These are phyloP conservation scores for Sugiyamaella americana DNA, from an alignment of 805 yeast species.

Conservation along the genomic window DNA sequence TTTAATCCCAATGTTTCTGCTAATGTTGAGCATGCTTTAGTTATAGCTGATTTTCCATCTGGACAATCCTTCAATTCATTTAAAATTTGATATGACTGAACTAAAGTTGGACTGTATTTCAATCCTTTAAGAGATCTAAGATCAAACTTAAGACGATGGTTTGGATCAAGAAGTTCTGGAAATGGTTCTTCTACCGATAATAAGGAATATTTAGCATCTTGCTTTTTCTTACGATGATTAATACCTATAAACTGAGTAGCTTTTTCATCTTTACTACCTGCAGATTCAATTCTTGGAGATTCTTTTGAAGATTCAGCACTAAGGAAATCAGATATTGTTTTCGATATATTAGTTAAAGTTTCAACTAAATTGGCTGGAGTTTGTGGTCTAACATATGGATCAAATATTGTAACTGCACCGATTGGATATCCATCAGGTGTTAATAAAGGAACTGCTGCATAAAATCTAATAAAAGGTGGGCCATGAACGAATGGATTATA, in stretches of 20 bases:
- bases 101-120: slow-evolving; percentile 13
- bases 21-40: slow-evolving; percentile 25
- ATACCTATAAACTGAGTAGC: no score
- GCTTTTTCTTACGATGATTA: no score
- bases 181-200: background rate
- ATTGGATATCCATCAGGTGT: slow-evolving; percentile 38
- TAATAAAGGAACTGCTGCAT: slow-evolving; percentile 56
- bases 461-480: slow-evolving; percentile 53
- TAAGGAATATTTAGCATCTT: no score
- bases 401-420: slow-evolving; percentile 58
- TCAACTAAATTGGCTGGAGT: slow-evolving; percentile 14
- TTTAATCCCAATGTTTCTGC: slow-evolving; percentile 22
- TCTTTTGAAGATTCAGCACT: slow-evolving; percentile 9
- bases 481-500: slow-evolving; percentile 60
- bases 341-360: slow-evolving; percentile 14
- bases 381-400: slow-evolving; percentile 28
- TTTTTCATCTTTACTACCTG: background rate
- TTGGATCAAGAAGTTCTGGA: background rate
- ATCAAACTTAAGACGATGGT: slow-evolving; percentile 8
- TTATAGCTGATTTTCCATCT: slow-evolving; percentile 22
- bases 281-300: background rate
- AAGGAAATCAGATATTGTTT: slow-evolving; percentile 14
- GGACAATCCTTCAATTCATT: slow-evolving; percentile 22
- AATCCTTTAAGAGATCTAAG: slow-evolving; percentile 11
- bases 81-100: slow-evolving; percentile 26